Percentiles rank a stretch among this genome's conserved stretches.
Conservation (phyloP, 106 monocot genomes). For the Posidonia australis region DNA sequence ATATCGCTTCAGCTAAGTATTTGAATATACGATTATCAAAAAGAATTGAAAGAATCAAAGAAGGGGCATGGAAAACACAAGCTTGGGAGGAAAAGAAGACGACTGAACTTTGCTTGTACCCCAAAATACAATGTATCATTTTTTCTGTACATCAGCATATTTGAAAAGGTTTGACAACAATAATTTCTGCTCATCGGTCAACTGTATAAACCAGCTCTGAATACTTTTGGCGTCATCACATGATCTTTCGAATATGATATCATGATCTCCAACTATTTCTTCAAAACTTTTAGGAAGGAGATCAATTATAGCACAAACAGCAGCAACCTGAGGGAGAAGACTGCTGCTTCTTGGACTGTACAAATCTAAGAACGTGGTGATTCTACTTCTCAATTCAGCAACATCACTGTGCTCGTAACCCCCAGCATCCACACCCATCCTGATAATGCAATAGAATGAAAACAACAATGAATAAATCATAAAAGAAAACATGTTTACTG, state of each 20-base stretch:
- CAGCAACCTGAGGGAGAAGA: conserved; percentile 32
- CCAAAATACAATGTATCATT: too few species aligned
- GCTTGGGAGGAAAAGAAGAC: too few species aligned
- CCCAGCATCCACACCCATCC: conserved; percentile 26
- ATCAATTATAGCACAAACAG: conserved; percentile 35
- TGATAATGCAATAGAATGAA: conserved; percentile 9
- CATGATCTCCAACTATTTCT: conserved; percentile 18
- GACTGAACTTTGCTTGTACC: too few species aligned
- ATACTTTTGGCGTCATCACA: conserved; percentile 19
- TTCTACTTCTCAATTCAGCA: conserved; percentile 19
- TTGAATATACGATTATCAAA: too few species aligned
- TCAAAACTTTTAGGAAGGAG: conserved; percentile 42
- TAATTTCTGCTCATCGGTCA: conserved; percentile 27
- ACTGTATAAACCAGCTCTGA: conserved; percentile 40
- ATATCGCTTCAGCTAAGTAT: too few species aligned
- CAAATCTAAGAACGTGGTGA: conserved; percentile 19
- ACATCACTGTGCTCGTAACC: conserved; percentile 28
- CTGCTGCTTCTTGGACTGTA: conserved; percentile 5
- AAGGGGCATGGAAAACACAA: too few species aligned
- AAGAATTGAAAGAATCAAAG: too few species aligned
- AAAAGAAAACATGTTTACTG: too few species aligned
- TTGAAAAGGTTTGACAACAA: conserved; percentile 19
- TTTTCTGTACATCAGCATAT: neutral
- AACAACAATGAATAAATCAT: too few species aligned
- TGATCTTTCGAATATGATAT: conserved; percentile 6